Conservation (phyloP, 2,329 filamentous ascomycete species). For the Diaporthe longicolla region DNA sequence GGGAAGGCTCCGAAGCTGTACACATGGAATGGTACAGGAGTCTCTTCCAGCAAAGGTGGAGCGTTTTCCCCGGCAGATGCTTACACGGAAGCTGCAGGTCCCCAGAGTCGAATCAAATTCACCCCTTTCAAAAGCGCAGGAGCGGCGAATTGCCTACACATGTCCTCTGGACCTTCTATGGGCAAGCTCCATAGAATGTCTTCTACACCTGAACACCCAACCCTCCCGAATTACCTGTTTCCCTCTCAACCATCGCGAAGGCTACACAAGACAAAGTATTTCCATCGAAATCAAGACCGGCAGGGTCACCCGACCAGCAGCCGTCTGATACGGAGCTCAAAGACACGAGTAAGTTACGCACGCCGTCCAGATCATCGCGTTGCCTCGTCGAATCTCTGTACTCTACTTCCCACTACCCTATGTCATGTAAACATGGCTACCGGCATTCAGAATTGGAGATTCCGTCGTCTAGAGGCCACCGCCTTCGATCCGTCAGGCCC, state of each 20-base stretch:
- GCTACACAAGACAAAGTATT: neutral
- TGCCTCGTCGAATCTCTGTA: too few relatives aligned
- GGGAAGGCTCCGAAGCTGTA: too few relatives aligned
- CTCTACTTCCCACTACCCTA: too few relatives aligned
- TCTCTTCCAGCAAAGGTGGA: neutral
- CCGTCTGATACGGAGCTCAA: slow-evolving; percentile 62
- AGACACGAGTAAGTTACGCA: slow-evolving; percentile 56
- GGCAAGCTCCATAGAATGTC: neutral
- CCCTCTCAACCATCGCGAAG: neutral
- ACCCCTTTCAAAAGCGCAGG: neutral
- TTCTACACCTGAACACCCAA: too few relatives aligned
- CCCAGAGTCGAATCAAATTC: neutral
- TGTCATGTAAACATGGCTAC: too few relatives aligned
- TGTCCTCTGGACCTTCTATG: neutral
- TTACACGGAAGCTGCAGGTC: neutral
- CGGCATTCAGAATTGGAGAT: too few relatives aligned
- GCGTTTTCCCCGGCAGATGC: neutral
- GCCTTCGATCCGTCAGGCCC: too few relatives aligned
- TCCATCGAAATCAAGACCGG: slow-evolving; percentile 42
- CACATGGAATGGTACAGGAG: neutral
- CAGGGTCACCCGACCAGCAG: slow-evolving; percentile 52
- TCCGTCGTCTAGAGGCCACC: too few relatives aligned
- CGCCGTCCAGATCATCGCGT: too few relatives aligned
- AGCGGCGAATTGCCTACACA: neutral
- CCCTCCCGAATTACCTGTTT: too few relatives aligned